Conservation (phyloP, 352 stramenopile species). For the Peronospora farinosa region DNA sequence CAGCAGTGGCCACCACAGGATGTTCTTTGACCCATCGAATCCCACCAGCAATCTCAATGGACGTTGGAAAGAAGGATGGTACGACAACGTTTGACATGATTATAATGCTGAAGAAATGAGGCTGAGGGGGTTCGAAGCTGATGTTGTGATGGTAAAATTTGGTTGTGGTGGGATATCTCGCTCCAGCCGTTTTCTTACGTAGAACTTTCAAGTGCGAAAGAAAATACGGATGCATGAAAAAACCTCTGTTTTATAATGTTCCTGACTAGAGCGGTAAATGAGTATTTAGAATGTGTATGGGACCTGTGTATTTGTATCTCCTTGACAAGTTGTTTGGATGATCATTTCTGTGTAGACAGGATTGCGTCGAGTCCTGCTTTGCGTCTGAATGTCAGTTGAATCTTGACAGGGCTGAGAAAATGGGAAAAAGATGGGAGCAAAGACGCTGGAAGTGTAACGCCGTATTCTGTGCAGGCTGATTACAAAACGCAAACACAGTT, state of each 20-base stretch:
- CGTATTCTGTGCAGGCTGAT: no score
- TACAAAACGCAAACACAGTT: no score
- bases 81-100: slow-evolving; percentile 56
- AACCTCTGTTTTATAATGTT: slow-evolving; percentile 1
- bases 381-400: no score
- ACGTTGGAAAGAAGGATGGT: slow-evolving; percentile 76
- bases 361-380: slow-evolving; percentile 14
- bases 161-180: no score
- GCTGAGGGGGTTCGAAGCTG: no score
- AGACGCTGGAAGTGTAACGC: no score
- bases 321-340: neutral
- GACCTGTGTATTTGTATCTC: slow-evolving; percentile 1
- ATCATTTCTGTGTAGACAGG: slow-evolving; percentile 4
- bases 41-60: slow-evolving; percentile 67
- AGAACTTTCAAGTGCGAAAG: slow-evolving; percentile 22
- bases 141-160: no score
- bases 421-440: no score
- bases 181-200: slow-evolving; percentile 13
- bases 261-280: neutral
- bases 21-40: slow-evolving; percentile 69
- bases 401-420: no score
- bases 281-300: no score
- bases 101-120: neutral
- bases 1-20: slow-evolving; percentile 61
- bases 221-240: slow-evolving; percentile 20